Evolutionary conservation across 352 stramenopile species (phyloP).

Genomic region (Phytophthora fragariaefolia): DNA sequence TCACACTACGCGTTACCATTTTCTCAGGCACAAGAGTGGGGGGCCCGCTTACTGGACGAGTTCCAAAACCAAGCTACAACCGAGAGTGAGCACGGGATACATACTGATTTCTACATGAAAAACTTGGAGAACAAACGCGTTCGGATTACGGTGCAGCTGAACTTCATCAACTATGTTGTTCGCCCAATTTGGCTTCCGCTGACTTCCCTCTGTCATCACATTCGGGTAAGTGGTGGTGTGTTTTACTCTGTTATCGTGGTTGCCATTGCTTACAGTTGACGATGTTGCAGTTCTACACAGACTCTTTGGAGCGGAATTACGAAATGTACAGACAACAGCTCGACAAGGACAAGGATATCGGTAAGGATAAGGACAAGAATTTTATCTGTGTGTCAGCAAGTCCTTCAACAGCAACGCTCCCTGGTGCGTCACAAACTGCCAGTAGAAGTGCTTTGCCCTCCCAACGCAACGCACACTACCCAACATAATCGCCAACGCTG

Average conservation of each 20-base stretch:
- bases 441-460: conserved; percentile 18
- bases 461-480: conserved; percentile 11
- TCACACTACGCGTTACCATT: conserved; percentile 68
- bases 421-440: conserved; percentile 15
- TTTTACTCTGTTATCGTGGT: conserved; percentile 1
- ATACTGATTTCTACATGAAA: conserved; percentile 78
- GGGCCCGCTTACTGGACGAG: conserved; percentile 64
- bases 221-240: conserved; percentile 46
- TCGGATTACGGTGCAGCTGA: conserved; percentile 69
- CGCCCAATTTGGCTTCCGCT: conserved; percentile 77
- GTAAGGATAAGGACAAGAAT: conserved; percentile 35
- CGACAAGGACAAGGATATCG: conserved; percentile 48
- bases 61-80: conserved; percentile 70
- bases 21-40: conserved; percentile 58
- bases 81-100: conserved; percentile 59
- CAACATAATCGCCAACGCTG: not conserved
- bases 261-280: too few relatives aligned
- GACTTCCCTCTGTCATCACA: conserved; percentile 58
- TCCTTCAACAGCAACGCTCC: conserved; percentile 7
- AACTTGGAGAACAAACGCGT: conserved; percentile 57
- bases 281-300: conserved; percentile 62
- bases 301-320: conserved; percentile 75
- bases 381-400: not conserved
- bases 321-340: conserved; percentile 56
- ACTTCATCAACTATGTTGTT: conserved; percentile 82